These are phyloP conservation scores for Pharus latifolius DNA, from an alignment of 176 grass and related monocot genomes.

Conservation along the genomic window DNA sequence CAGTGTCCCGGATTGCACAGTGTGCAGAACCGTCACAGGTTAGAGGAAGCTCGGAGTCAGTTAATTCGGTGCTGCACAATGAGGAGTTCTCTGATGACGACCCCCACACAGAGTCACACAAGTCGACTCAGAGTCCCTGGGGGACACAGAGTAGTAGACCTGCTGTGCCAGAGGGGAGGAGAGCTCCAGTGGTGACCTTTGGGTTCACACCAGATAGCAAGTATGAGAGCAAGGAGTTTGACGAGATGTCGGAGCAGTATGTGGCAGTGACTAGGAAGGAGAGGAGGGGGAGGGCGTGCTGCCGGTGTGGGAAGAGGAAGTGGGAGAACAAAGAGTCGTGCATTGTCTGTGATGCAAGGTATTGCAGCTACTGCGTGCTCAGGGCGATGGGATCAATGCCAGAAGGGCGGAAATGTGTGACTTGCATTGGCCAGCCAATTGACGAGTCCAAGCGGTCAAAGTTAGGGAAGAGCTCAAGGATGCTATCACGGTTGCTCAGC, in stretches of 20 bases:
- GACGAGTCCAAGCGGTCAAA: constrained; percentile 72
- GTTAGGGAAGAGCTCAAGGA: constrained; percentile 84
- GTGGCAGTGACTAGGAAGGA: constrained; percentile 49
- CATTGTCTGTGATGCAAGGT: constrained; percentile 71
- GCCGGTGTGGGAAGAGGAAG: constrained; percentile 79
- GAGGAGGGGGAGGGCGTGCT: constrained; percentile 46
- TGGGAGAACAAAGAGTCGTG: constrained; percentile 90
- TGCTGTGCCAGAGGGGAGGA: constrained; percentile 23
- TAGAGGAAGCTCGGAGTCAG: constrained; percentile 51
- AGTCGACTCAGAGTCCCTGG: constrained; percentile 43
- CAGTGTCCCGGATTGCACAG: constrained; percentile 60
- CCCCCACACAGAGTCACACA: constrained; percentile 40
- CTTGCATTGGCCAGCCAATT: constrained; percentile 74
- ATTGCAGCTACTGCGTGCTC: constrained; percentile 76
- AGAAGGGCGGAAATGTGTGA: constrained; percentile 80
- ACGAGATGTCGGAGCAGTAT: constrained; percentile 41
- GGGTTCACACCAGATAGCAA: constrained; percentile 42
- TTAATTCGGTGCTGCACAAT: constrained; percentile 64
- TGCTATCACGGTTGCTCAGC: constrained; percentile 46
- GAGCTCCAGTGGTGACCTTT: constrained; percentile 59
- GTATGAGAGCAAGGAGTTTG: constrained; percentile 39
- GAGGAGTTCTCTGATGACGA: constrained; percentile 52
- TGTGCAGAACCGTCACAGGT: constrained; percentile 7
- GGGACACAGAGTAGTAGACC: constrained; percentile 10
- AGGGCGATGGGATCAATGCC: constrained; percentile 98